Conservation (phyloP, 768 basidiomycete genomes). For the Amanita thiersii region DNA sequence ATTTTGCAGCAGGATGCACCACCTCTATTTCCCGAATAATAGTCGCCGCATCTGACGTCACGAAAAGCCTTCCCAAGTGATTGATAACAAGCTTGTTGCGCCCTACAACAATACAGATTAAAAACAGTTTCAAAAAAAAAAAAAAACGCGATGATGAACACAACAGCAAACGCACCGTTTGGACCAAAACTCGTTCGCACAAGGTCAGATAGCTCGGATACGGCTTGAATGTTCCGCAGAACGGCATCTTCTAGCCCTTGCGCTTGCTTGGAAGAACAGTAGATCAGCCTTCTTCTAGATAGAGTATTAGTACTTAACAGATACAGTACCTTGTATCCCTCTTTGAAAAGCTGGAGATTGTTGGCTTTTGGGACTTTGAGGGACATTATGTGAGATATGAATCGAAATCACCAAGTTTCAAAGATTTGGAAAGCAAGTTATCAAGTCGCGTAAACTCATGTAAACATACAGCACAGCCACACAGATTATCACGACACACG, state of each 20-base stretch:
- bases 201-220: conserved; percentile 90
- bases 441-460: neutral
- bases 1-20: conserved; percentile 95
- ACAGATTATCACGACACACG: too few relatives aligned
- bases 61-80: conserved; percentile 90
- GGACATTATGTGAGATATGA: conserved; percentile 50
- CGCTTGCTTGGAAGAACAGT: conserved; percentile 38
- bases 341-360: conserved; percentile 91
- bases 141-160: conserved; percentile 2
- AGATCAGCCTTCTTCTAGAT: neutral
- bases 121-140: too few relatives aligned
- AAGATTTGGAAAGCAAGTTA: neutral
- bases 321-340: conserved; percentile 93
- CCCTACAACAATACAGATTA: conserved; percentile 40
- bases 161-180: conserved; percentile 56
- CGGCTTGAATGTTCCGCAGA: conserved; percentile 91
- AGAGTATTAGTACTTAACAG: neutral
- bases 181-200: conserved; percentile 96
- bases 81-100: conserved; percentile 98
- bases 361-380: conserved; percentile 89
- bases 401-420: neutral
- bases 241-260: conserved; percentile 96
- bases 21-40: conserved; percentile 98
- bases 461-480: conserved; percentile 2
- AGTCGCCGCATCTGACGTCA: conserved; percentile 97